Conservation (phyloP, 257 asterid genomes). For the Paraleonurus japonicus region DNA sequence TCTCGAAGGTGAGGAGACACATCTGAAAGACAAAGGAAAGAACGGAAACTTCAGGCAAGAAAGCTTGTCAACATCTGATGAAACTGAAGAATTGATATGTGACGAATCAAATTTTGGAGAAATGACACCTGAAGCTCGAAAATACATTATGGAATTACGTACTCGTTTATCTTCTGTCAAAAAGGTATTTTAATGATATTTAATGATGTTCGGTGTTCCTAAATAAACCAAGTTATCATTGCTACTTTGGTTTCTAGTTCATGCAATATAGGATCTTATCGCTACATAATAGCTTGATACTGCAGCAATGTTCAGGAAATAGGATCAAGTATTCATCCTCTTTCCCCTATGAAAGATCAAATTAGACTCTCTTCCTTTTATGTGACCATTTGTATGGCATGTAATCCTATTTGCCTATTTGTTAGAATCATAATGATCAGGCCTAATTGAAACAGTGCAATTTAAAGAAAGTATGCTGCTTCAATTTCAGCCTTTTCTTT, state of each 20-base stretch:
- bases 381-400: not conserved
- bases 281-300: not conserved
- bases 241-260: not conserved
- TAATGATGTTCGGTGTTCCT: not conserved
- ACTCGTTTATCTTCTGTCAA: slow-evolving; percentile 63
- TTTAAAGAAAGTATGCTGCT: not conserved
- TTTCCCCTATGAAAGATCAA: not conserved
- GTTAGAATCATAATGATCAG: not conserved
- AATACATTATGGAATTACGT: slow-evolving; percentile 60
- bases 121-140: slow-evolving; percentile 76
- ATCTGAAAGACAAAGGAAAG: slow-evolving; percentile 29
- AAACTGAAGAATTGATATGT: slow-evolving; percentile 34
- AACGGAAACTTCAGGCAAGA: slow-evolving; percentile 32
- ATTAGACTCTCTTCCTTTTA: not conserved
- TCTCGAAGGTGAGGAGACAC: slow-evolving; percentile 32
- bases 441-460: not conserved
- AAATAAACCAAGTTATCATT: not conserved
- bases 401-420: not conserved
- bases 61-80: slow-evolving; percentile 42
- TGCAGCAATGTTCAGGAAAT: not conserved
- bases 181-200: slow-evolving; percentile 44
- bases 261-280: too few relatives aligned
- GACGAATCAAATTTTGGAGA: slow-evolving; percentile 64
- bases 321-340: not conserved
- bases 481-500: not conserved